Evolutionary conservation across 2,329 filamentous ascomycete genomes (phyloP), one percentile per base, ranked within the genome.

Genomic region (Alternaria sp.): DNA sequence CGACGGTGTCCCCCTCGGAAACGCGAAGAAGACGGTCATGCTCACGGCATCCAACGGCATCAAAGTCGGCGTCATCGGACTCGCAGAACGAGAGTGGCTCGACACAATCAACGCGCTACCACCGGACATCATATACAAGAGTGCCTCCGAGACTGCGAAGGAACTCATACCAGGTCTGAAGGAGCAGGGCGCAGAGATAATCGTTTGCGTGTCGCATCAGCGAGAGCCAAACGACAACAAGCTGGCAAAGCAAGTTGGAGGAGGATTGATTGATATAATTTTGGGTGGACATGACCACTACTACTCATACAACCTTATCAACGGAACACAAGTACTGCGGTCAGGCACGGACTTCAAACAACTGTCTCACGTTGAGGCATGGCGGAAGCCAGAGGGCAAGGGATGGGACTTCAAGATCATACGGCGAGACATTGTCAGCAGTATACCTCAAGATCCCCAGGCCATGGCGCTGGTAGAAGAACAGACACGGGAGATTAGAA

Each of bases 311-410:
- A 86, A 85, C 56, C 74, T 93, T 57, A 85, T 95, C 76, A 93
- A 94, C 62, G 90, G 90, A 9, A 92, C 88, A 0, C 93, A 97
- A 71, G 87, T 97, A 3, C 82, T 97, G n/a, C 87, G 94, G 2
- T 96, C 92, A 0, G 93, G 94, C 0, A 92, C 90, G 18, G 94
- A 97, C 77, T 97, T 97, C 81, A 96, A 95, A 80, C 92, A 97
- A 75, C 82, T 97, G 34, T 95, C 92, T 74, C 97, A 97, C 74
- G 86, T 97, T 54, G 92, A 97, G 77, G 91, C 88, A 1, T 87
- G 92, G 68, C 84, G 87, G 22, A 87, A 85, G 64, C 59, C 75
- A 1, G 77, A 80, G 30, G 82, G 78, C 3, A 81, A 72, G 16
- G 85, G 85, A 18, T 97, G 93, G 93, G 87, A 94, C 65, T 90